A percentile compares a stretch with the other conserved stretches of the same genome.
These are phyloP conservation scores for Leishmania major DNA, from an alignment of 208 protist genomes.

Conservation along the genomic window DNA sequence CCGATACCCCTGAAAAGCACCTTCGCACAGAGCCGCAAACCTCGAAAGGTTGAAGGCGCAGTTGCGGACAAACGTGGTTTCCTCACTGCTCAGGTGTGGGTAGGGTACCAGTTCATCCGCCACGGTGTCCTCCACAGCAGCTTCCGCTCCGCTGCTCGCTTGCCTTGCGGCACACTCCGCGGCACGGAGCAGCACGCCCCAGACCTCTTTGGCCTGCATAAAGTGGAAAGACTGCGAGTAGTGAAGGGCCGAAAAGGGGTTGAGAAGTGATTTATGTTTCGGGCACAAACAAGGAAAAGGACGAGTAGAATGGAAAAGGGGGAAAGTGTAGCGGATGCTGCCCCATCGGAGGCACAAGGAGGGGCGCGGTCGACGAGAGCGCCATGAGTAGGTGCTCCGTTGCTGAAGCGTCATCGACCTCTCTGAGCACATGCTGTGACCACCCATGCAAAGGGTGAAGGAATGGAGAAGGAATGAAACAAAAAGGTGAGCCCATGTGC, in stretches of 20 bases:
- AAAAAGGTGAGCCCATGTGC: background rate
- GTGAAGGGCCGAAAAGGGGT: background rate
- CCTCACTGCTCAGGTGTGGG: slow-evolving; percentile 25
- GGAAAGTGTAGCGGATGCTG: background rate
- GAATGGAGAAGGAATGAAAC: background rate
- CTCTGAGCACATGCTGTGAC: background rate
- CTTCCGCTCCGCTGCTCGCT: slow-evolving; percentile 8
- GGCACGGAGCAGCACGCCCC: slow-evolving; percentile 54
- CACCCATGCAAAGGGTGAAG: background rate
- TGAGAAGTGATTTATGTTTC: background rate
- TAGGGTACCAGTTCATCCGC: slow-evolving; percentile 35
- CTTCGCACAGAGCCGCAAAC: slow-evolving; percentile 68
- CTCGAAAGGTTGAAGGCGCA: slow-evolving; percentile 53
- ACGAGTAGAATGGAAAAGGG: background rate
- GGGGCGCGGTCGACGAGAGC: background rate
- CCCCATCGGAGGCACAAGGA: background rate
- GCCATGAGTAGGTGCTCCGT: background rate
- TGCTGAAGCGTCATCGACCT: background rate
- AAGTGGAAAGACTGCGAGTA: background rate
- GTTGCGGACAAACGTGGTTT: slow-evolving; percentile 49
- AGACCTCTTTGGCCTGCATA: slow-evolving; percentile 61
- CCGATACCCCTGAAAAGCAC: slow-evolving; percentile 75
- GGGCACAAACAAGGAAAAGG: background rate
- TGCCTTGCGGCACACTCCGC: slow-evolving; percentile 32
- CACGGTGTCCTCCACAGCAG: slow-evolving; percentile 47